phyloP scores from a whole-genome alignment of 495 filamentous ascomycete species.

The Penicillium atrosanguineum region DNA sequence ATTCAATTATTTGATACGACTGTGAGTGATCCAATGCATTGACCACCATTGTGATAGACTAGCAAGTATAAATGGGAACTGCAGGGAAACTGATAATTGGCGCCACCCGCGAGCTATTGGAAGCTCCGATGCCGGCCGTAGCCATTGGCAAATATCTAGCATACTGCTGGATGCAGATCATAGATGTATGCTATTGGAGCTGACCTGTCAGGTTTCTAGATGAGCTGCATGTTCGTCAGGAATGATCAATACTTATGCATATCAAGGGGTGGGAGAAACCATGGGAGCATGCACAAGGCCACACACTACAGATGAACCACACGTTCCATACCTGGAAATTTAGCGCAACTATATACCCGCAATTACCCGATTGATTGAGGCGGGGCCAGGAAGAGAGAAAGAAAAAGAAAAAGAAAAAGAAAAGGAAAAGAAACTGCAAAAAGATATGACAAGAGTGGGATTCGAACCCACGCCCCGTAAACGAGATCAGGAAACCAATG shows the following conservation, averaged over 20 bases:
- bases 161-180: not conserved
- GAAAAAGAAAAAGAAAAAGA: too few relatives aligned
- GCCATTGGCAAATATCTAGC: not conserved
- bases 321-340: too few relatives aligned
- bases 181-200: not conserved
- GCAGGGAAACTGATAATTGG: not conserved
- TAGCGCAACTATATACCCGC: too few relatives aligned
- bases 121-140: not conserved
- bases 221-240: not conserved
- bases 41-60: too few relatives aligned
- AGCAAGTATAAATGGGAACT: too few relatives aligned
- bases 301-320: too few relatives aligned
- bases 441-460: slow-evolving; percentile 35
- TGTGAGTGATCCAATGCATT: too few relatives aligned
- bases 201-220: not conserved
- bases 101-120: not conserved
- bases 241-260: not conserved
- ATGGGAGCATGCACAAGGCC: not conserved
- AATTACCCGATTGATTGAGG: not conserved
- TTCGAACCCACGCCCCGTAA: slow-evolving; percentile 37
- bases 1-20: too few relatives aligned
- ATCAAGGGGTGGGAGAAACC: not conserved
- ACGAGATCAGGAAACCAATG: slow-evolving; percentile 27
- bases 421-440: slow-evolving; percentile 2
- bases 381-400: not conserved